phyloP scores from a whole-genome alignment of 1,284 basidiomycete species.

The Rhodotorula sp. region DNA sequence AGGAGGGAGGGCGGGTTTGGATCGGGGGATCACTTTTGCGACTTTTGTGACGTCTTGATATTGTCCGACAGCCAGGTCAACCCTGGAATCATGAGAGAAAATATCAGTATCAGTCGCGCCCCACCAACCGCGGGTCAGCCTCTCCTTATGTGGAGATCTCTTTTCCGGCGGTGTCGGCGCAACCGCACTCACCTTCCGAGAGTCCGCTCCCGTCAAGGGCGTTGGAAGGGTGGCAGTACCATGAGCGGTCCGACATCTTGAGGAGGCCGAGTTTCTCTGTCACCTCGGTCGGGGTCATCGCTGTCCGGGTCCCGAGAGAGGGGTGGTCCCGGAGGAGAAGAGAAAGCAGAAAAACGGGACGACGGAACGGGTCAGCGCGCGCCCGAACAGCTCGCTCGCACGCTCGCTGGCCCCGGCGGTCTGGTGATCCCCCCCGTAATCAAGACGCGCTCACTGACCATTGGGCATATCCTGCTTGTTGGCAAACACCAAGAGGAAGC shows the following conservation, averaged over 20 bases:
- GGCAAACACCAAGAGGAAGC: slow-evolving; percentile 92
- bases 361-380: no score
- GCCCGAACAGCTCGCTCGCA: no score
- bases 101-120: no score
- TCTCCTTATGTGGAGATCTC: no score
- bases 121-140: no score
- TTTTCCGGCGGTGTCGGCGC: no score
- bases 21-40: not conserved
- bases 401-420: no score
- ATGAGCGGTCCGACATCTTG: slow-evolving; percentile 92
- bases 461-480: slow-evolving; percentile 99
- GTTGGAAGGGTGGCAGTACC: slow-evolving; percentile 62
- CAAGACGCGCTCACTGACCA: slow-evolving; percentile 52
- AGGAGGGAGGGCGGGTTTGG: not conserved
- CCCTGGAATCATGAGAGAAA: slow-evolving; percentile 46
- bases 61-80: slow-evolving; percentile 95
- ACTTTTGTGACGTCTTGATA: slow-evolving; percentile 60
- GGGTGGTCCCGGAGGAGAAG: no score
- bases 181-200: slow-evolving; percentile 63
- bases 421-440: no score
- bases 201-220: slow-evolving; percentile 71
- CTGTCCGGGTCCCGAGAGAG: slow-evolving; percentile 52
- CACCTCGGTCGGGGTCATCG: slow-evolving; percentile 98
- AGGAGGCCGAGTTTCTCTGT: slow-evolving; percentile 96
- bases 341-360: no score